phyloP scores from a whole-genome alignment of 352 stramenopile species.

The Globisporangium cystogenes region DNA sequence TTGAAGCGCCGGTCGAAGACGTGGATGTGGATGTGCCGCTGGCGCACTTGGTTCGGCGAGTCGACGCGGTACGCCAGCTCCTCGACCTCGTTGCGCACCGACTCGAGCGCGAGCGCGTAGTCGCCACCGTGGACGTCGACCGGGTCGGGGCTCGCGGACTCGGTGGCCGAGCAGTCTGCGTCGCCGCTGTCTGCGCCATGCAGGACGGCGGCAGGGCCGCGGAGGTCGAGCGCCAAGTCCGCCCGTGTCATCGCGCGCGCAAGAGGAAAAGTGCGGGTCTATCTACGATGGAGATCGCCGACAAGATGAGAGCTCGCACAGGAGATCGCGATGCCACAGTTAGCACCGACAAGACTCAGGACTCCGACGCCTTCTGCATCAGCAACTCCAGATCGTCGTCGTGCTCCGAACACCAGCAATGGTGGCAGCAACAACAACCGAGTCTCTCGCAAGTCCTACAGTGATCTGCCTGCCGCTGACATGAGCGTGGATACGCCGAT shows the following conservation, averaged over 20 bases:
- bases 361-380: too few relatives aligned
- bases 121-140: slow-evolving; percentile 9
- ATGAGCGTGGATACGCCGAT: too few relatives aligned
- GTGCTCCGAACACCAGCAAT: too few relatives aligned
- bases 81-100: slow-evolving; percentile 8
- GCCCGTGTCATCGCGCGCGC: not conserved
- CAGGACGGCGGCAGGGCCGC: not conserved
- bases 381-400: too few relatives aligned
- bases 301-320: too few relatives aligned
- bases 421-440: too few relatives aligned
- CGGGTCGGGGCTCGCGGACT: not conserved
- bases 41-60: slow-evolving; percentile 39
- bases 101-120: slow-evolving; percentile 13
- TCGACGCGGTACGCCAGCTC: slow-evolving; percentile 17
- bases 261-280: not conserved
- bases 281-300: too few relatives aligned
- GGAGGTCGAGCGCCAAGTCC: slow-evolving; percentile 7
- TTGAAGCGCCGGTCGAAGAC: slow-evolving; percentile 56
- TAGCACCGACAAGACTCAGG: too few relatives aligned
- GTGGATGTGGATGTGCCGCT: slow-evolving; percentile 60
- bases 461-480: too few relatives aligned
- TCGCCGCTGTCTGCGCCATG: too few relatives aligned
- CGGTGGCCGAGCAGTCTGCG: not conserved
- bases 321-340: too few relatives aligned
- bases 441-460: too few relatives aligned